Evolutionary conservation across 208 protist species (phyloP), one percentile per base, ranked within the genome.

Genomic region (Leishmania lainsoni): DNA sequence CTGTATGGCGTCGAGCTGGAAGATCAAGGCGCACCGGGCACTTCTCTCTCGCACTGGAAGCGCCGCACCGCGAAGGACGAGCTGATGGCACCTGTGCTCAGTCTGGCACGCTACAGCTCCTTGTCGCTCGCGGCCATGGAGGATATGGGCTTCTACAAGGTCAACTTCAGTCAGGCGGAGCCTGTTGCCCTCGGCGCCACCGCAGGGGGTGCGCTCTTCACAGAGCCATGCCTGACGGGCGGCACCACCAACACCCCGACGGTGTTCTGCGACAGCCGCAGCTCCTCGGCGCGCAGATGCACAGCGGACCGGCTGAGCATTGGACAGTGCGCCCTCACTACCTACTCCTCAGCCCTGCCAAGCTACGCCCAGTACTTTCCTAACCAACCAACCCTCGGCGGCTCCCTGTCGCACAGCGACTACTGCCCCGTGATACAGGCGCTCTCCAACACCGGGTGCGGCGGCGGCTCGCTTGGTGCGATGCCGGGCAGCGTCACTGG

Each of bases 11-110:
- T 92, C 61, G 93, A 96, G 88, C 71, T 98, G 42, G 95, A 98
- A 79, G 88, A 97, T 70, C 6, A 52, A 49, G 75, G 75, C 10
- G 35, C 12, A 4, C 2, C 32, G 26, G 75, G 54, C 8, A 78
- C 54, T 0, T 3, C 69, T 0, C 56, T 66, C 70, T 98, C 94
- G 26, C 95, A 98, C 89, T 98, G 97, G 95, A 93, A 97, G 86
- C 86, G 89, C 32, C 86, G 91, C 72, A 89, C 88, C 65, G 81
- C 92, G 16, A 91, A 86, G 61, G 91, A 98, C 63, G 97, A 98
- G 71, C 76, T 96, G 20, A 98, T 98, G 95, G 78, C 90, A 14
- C 87, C 82, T 0, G 77, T 87, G 9, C 20, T 35, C 52, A 49
- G 51, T 74, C 71, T 75, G 48, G 86, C n/a, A 14, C 94, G 74